Base-by-base conservation (phyloP, 768 basidiomycete species). In the Boletus rex-veris region DNA sequence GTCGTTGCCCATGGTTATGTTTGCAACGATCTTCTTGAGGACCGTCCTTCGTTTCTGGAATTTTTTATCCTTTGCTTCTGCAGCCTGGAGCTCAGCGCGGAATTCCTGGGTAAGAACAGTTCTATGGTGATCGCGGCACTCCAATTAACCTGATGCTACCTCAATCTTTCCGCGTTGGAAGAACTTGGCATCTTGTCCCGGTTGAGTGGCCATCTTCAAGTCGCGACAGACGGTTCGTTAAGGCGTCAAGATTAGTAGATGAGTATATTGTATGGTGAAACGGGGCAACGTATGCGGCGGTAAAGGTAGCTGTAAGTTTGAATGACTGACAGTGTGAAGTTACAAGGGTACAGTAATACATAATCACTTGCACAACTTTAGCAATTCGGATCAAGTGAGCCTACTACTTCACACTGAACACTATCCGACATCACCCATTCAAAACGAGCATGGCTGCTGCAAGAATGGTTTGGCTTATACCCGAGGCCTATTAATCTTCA, bases 1-100 rank as follows among this genome's bases (percentile, higher is more conserved):
- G 73, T 98, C 95, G 67, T 94, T 97, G 41, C 97, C 97, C 95
- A 99, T 98, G 4, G 97, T 99, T 71, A 98, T 98, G 72, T 98
- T 98, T 39, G 97, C 97, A 12, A 98, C 93, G 55, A 98, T 88
- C 77, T 95, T 96, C 81, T 99, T 98, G 63, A 98, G 74, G 18
- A 92, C 88, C 0, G 84, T 94, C 81, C 94, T 98, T 64, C 94
- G 83, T 73, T 95, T 95, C 61, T 84, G 75, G 60, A 82, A 98
- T 64, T 94, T 96, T 80, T 98, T 99, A 80, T 99, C 97, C 74
- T 97, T 97, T 58, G 87, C 78, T 69, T 93, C 92, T 9, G 91
- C 89, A 44, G 90, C 89, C 70, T 91, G 89, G 41, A 97, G 81
- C 69, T 98, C 94, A 58, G 87, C 82, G 50, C 92, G 87, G 66